These are phyloP conservation scores for Leccinum truebloodii DNA, from an alignment of 768 basidiomycete species.

Conservation along the genomic window DNA sequence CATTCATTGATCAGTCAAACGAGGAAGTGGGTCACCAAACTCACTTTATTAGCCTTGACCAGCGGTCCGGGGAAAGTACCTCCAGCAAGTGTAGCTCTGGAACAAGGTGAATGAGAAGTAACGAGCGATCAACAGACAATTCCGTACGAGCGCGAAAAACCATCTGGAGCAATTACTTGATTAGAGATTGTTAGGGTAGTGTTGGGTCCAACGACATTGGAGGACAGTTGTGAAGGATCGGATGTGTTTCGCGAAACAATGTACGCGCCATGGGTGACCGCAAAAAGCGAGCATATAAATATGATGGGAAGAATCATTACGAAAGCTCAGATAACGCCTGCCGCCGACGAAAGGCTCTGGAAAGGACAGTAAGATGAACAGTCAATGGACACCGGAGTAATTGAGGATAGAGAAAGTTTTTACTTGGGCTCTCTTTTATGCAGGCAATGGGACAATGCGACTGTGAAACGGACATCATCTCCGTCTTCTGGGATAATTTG, in stretches of 20 bases:
- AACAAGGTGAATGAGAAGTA: too few species aligned
- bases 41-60: too few species aligned
- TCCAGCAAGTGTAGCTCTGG: too few species aligned
- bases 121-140: too few species aligned
- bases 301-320: slow-evolving; percentile 15
- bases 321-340: background rate
- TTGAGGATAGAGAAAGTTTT: background rate
- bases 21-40: too few species aligned
- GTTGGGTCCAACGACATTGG: slow-evolving; percentile 14
- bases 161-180: slow-evolving; percentile 47
- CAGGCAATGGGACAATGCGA: background rate
- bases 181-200: slow-evolving; percentile 41
- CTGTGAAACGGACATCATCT: too few species aligned
- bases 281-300: slow-evolving; percentile 6
- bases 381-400: background rate
- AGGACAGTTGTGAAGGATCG: background rate
- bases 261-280: slow-evolving; percentile 16
- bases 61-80: too few species aligned
- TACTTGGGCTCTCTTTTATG: slow-evolving; percentile 5
- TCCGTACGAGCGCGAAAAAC: slow-evolving; percentile 48
- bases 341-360: background rate
- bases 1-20: too few species aligned
- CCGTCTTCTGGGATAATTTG: too few species aligned
- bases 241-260: slow-evolving; percentile 18
- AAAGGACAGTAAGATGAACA: background rate